These are phyloP conservation scores for Triadica sebifera DNA, from an alignment of 345 rosid genomes.

Conservation along the genomic window DNA sequence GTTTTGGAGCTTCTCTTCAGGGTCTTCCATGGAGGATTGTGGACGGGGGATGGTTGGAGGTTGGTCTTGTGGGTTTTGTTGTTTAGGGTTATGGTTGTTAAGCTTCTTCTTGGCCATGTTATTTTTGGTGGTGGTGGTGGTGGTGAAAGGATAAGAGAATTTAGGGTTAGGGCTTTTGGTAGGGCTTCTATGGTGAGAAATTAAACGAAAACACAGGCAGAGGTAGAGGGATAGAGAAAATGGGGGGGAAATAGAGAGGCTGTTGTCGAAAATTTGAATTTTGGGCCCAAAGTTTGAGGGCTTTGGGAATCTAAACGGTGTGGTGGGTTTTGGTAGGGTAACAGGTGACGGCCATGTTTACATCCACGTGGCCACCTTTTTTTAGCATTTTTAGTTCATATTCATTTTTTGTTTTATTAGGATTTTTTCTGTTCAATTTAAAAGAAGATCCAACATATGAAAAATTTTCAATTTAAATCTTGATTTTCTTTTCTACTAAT, in stretches of 20 bases:
- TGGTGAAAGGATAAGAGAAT: conserved; percentile 8
- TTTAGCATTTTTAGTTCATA: too few relatives aligned
- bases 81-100: conserved; percentile 19
- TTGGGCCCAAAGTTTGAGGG: conserved; percentile 31
- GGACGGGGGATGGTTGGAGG: conserved; percentile 10
- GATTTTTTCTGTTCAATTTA: too few relatives aligned
- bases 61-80: not conserved
- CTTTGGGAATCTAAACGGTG: not conserved
- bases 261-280: conserved; percentile 36
- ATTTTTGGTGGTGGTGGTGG: conserved; percentile 9
- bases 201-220: not conserved
- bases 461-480: too few relatives aligned
- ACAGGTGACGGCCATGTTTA: too few relatives aligned
- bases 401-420: too few relatives aligned
- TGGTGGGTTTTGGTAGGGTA: too few relatives aligned
- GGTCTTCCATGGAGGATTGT: conserved; percentile 38
- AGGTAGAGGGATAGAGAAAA: not conserved
- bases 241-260: conserved; percentile 12
- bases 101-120: conserved; percentile 53
- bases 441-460: too few relatives aligned
- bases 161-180: conserved; percentile 37
- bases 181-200: conserved; percentile 41
- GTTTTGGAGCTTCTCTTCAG: conserved; percentile 42
- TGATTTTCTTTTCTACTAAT: too few relatives aligned
- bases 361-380: not conserved